phyloP scores from a whole-genome alignment of 1,284 basidiomycete genomes.

The Sanghuangporus weigelae region DNA sequence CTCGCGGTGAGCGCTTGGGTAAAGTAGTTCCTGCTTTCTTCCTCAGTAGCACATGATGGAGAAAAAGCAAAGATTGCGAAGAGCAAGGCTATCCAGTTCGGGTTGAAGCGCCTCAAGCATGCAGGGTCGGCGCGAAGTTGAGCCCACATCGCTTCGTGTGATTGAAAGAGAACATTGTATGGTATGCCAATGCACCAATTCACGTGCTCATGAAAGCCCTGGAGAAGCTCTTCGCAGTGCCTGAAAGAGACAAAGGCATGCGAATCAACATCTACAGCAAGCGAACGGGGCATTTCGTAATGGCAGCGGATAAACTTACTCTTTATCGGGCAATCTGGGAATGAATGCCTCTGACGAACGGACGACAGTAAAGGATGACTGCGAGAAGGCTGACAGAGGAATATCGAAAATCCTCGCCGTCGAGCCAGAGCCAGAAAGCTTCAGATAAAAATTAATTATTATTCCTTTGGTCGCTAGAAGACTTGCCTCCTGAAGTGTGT shows the following conservation, averaged over 20 bases:
- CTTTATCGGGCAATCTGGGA: slow-evolving; percentile 4
- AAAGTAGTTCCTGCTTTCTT: slow-evolving; percentile 35
- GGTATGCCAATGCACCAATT: slow-evolving; percentile 51
- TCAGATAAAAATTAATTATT: neutral
- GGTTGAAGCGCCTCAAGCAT: slow-evolving; percentile 8
- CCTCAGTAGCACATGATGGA: slow-evolving; percentile 24
- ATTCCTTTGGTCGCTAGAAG: neutral
- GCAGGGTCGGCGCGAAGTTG: slow-evolving; percentile 34
- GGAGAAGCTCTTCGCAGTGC: slow-evolving; percentile 31
- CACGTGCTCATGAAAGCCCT: slow-evolving; percentile 37
- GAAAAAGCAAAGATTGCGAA: slow-evolving; percentile 43
- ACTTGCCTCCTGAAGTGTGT: slow-evolving; percentile 26
- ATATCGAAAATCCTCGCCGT: neutral
- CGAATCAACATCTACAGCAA: neutral
- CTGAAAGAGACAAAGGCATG: slow-evolving; percentile 27
- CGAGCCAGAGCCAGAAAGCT: neutral
- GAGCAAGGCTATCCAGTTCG: slow-evolving; percentile 44
- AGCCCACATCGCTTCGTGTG: slow-evolving; percentile 42
- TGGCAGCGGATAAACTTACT: neutral
- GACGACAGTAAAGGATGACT: neutral
- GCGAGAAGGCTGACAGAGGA: neutral
- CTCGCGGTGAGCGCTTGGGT: slow-evolving; percentile 39
- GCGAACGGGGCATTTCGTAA: neutral
- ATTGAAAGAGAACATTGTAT: slow-evolving; percentile 39
- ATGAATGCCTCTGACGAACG: neutral